These are phyloP conservation scores for Euphorbia lathyris DNA, from an alignment of 345 rosid species.

Conservation along the genomic window DNA sequence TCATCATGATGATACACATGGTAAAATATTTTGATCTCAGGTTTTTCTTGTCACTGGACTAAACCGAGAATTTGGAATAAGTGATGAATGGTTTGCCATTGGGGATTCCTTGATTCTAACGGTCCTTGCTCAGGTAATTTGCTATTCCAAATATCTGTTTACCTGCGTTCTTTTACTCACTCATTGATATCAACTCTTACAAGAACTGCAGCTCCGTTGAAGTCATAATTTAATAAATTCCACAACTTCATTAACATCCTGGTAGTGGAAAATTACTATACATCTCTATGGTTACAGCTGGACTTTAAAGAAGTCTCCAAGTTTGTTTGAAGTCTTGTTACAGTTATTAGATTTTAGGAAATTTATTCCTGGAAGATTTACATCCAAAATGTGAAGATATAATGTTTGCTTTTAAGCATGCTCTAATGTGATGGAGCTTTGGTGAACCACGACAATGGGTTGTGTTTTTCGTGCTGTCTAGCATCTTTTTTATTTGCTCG, in stretches of 20 bases:
- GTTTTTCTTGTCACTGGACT: slow-evolving; percentile 85
- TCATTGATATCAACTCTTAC: not conserved
- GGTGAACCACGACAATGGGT: not conserved
- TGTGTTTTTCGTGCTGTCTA: slow-evolving; percentile 2
- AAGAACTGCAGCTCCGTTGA: not conserved
- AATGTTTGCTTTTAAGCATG: not conserved
- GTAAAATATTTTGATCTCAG: slow-evolving; percentile 32
- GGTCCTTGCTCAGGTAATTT: slow-evolving; percentile 79
- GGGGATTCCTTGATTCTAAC: slow-evolving; percentile 92
- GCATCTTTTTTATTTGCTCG: not conserved
- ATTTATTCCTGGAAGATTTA: not conserved
- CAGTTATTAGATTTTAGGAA: not conserved
- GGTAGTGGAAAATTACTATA: not conserved
- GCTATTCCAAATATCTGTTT: not conserved
- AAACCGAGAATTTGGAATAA: slow-evolving; percentile 73
- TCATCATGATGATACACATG: not conserved
- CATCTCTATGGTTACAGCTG: not conserved
- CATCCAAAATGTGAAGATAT: not conserved
- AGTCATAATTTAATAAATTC: not conserved
- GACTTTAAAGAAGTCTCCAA: not conserved
- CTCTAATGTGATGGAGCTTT: not conserved
- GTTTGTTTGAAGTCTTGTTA: not conserved
- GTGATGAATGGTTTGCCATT: slow-evolving; percentile 94
- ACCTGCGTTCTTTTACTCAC: not conserved
- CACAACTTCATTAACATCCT: not conserved